phyloP scores from a whole-genome alignment of 129 eudicot genomes.

The Centrapalus pauciflorus region DNA sequence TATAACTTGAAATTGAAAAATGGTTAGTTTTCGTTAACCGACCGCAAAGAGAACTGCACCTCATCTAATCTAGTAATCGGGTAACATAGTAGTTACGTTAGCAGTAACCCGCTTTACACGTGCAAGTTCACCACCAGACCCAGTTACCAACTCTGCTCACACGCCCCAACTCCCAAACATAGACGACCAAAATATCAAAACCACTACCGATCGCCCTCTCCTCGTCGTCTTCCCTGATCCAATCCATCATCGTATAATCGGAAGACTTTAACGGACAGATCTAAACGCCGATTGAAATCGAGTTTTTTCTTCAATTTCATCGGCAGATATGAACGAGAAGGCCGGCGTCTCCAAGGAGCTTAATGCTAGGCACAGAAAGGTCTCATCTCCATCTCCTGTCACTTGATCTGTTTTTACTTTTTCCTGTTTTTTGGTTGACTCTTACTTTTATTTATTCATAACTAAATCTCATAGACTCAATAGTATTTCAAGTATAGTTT shows the following conservation, averaged over 20 bases:
- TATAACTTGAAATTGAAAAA: too few relatives aligned
- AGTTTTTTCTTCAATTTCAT: not conserved
- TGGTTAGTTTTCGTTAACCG: too few relatives aligned
- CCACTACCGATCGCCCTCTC: conserved; percentile 1
- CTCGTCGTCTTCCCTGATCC: conserved; percentile 18
- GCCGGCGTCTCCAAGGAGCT: conserved; percentile 77
- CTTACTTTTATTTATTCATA: not conserved
- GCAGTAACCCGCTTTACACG: conserved; percentile 18
- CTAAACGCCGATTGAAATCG: conserved; percentile 6
- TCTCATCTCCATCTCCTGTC: not conserved
- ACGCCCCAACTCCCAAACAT: conserved; percentile 15
- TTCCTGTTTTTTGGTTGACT: not conserved
- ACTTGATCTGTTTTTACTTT: conserved; percentile 1
- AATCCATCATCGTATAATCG: not conserved
- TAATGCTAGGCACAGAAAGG: conserved; percentile 77
- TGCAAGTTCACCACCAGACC: conserved; percentile 5
- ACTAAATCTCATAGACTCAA: not conserved
- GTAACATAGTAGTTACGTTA: too few relatives aligned
- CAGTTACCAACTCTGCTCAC: conserved; percentile 27
- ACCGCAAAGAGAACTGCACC: too few relatives aligned
- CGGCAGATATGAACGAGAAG: conserved; percentile 61
- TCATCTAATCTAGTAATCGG: too few relatives aligned
- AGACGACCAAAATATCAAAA: not conserved
- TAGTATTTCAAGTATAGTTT: not conserved
- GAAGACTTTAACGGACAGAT: conserved; percentile 13